Evolutionary conservation across 371 early-diverging fungal species (phyloP).

Genomic region (Mortierella sp.): DNA sequence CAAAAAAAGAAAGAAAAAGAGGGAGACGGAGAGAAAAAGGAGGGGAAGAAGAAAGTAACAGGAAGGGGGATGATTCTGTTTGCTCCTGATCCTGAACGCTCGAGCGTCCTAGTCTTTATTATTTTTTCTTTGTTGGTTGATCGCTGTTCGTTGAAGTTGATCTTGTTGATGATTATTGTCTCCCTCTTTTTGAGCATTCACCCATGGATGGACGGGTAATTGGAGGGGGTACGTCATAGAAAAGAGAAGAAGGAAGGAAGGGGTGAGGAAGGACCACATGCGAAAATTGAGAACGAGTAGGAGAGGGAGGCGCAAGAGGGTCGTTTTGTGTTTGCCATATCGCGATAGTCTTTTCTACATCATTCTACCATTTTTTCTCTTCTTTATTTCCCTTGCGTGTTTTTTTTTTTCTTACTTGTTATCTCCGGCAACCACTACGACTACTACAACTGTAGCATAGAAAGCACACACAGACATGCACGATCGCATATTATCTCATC

Average conservation of each 20-base stretch:
- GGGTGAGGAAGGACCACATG: not conserved
- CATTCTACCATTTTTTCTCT: not conserved
- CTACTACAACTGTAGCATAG: too few species aligned
- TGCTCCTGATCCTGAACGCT: constrained; percentile 10
- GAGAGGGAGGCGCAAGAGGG: not conserved
- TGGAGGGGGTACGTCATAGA: not conserved
- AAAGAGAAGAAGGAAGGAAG: not conserved
- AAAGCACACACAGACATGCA: not conserved
- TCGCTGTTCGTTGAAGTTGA: not conserved
- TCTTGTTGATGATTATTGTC: not conserved
- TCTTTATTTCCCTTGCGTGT: not conserved
- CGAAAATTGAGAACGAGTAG: not conserved
- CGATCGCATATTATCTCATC: not conserved
- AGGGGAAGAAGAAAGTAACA: not conserved
- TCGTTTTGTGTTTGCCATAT: not conserved
- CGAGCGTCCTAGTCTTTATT: not conserved
- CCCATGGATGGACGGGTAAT: not conserved
- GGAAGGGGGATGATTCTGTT: not conserved
- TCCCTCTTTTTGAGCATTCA: not conserved
- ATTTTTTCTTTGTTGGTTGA: not conserved
- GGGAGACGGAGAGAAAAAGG: not conserved
- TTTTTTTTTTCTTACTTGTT: not conserved
- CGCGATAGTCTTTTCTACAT: not conserved
- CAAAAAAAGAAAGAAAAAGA: not conserved
- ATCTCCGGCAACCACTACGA: not conserved